These are phyloP conservation scores for Stemphylium vesicarium DNA, from an alignment of 2,329 filamentous ascomycete species.

Conservation along the genomic window DNA sequence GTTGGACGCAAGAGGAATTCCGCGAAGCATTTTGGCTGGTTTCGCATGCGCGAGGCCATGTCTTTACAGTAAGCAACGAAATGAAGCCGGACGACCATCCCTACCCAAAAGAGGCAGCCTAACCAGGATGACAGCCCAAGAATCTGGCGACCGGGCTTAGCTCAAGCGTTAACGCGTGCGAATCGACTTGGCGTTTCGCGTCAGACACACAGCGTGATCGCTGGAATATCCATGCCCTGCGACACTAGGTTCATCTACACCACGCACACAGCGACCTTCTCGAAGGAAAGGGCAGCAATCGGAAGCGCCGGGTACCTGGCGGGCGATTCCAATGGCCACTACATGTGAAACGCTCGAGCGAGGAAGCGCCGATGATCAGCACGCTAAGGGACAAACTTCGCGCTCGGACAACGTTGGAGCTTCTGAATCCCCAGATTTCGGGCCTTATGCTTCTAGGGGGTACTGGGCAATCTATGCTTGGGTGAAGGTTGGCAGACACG, in stretches of 20 bases:
- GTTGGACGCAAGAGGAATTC: neutral
- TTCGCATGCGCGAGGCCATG: no score
- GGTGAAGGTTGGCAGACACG: neutral
- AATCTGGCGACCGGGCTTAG: neutral
- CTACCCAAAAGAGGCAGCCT: neutral
- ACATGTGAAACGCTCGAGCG: conserved; percentile 9
- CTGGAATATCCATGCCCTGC: neutral
- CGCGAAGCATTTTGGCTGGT: neutral
- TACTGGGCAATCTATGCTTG: neutral
- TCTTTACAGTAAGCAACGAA: conserved; percentile 8
- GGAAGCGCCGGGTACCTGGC: neutral
- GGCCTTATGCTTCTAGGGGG: conserved; percentile 2
- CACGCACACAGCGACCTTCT: neutral
- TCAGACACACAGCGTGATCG: neutral
- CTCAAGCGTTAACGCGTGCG: neutral
- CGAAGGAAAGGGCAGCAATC: neutral
- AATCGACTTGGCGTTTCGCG: neutral
- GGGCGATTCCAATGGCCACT: conserved; percentile 1
- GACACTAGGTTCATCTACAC: neutral
- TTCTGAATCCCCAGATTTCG: conserved; percentile 4
- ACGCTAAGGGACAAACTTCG: conserved; percentile 8
- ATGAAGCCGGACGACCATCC: conserved; percentile 11
- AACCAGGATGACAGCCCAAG: neutral
- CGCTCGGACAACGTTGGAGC: conserved; percentile 1
- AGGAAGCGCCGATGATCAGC: conserved; percentile 7